Conservation (phyloP, 2,329 filamentous ascomycete genomes). For the Penicillium sp. region DNA sequence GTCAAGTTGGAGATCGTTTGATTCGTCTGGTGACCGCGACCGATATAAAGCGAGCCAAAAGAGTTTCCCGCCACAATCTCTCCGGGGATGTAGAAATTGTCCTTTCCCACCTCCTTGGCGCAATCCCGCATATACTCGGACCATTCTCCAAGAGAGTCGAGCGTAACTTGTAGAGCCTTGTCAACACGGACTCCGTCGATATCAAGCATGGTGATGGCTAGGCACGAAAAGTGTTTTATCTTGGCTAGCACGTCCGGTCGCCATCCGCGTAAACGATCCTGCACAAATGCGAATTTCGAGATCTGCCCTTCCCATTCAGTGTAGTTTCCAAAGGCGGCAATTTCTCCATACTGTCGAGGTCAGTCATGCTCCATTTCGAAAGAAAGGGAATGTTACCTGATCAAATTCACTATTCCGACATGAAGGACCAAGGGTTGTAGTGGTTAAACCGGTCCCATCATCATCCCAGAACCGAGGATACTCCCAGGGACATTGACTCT, state of each 20-base stretch:
- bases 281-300: constrained; percentile 65
- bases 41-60: constrained; percentile 61
- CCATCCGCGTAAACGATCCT: constrained; percentile 68
- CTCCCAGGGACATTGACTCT: constrained; percentile 55
- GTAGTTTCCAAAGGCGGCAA: constrained; percentile 62
- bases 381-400: constrained; percentile 34
- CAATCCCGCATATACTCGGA: constrained; percentile 57
- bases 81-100: constrained; percentile 64
- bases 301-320: constrained; percentile 64
- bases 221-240: constrained; percentile 62
- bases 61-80: constrained; percentile 64
- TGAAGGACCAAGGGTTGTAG: constrained; percentile 46
- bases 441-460: constrained; percentile 50
- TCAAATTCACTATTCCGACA: constrained; percentile 66
- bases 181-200: constrained; percentile 67
- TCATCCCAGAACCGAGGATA: constrained; percentile 65
- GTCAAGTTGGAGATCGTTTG: constrained; percentile 44
- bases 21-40: constrained; percentile 58
- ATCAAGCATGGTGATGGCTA: constrained; percentile 60
- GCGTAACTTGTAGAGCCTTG: constrained; percentile 63
- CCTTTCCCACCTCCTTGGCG: constrained; percentile 56
- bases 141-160: constrained; percentile 61
- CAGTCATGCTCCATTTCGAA: background rate
- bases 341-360: constrained; percentile 56
- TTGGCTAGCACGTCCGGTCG: constrained; percentile 57